These are phyloP conservation scores for Mycena floridula DNA, from an alignment of 768 basidiomycete genomes.

Conservation along the genomic window DNA sequence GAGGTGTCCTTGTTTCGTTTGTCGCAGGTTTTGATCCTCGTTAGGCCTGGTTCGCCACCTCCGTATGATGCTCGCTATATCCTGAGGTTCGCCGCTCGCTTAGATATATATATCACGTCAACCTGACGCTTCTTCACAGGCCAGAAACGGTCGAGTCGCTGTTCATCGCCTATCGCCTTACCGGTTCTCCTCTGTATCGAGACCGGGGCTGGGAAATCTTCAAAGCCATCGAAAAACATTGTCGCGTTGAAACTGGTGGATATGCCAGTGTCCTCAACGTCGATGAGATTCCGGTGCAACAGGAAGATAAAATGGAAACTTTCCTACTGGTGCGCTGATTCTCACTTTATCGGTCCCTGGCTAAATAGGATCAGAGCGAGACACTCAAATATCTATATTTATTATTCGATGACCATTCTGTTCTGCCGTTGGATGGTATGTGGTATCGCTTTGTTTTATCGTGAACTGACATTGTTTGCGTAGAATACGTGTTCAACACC, in stretches of 20 bases:
- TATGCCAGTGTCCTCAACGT: constrained; percentile 84
- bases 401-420: constrained; percentile 68
- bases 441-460: constrained; percentile 11
- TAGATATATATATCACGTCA: no score
- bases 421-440: constrained; percentile 73
- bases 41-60: constrained; percentile 32
- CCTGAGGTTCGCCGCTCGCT: constrained; percentile 50
- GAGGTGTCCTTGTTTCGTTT: constrained; percentile 9
- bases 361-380: constrained; percentile 53
- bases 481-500: constrained; percentile 89
- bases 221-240: constrained; percentile 81
- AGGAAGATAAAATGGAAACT: constrained; percentile 93
- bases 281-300: constrained; percentile 59
- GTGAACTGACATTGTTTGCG: background rate
- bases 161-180: constrained; percentile 87
- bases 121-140: constrained; percentile 33
- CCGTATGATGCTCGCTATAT: constrained; percentile 91
- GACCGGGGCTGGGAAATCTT: constrained; percentile 87
- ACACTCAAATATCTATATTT: constrained; percentile 90
- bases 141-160: constrained; percentile 95
- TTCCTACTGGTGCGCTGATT: constrained; percentile 69
- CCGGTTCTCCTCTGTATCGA: constrained; percentile 77
- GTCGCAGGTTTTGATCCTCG: background rate
- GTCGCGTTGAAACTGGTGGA: constrained; percentile 70
- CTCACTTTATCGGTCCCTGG: background rate